Base-by-base conservation (phyloP, 768 basidiomycete genomes). In the Rhizopogon salebrosus region DNA sequence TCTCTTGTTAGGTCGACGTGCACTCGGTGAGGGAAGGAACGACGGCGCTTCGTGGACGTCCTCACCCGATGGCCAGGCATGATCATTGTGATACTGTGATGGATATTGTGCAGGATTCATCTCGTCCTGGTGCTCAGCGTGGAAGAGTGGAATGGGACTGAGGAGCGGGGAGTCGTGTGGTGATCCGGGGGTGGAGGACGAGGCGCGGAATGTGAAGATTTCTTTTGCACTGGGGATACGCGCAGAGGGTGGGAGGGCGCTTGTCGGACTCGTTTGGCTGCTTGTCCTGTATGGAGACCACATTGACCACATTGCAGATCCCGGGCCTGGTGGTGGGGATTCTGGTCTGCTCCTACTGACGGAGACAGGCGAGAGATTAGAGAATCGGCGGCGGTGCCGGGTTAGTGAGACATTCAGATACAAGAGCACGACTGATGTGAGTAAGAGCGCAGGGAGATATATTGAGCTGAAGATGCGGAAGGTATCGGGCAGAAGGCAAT, bases 401-500 rank as follows among this genome's bases (percentile, higher is more conserved):
- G 34, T 53, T 9, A 59, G 58, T 14, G 63, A 62, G 27, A 73
- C 61, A 61, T 83, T 82, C 39, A 78, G 55, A 29, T 76, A 51
- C 37, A 80, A 58, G 23, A 87, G 64, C 3, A 72, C 52, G 22
- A 83, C 24, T 16, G 84, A 52, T 4, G 84, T 82, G 35, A 88
- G 56, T 52, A 80, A 37, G n/a, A 81, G 63, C 37, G 80, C 75
- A 5, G 89, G 84, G n/a, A 81, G 54, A 67, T 94, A 93, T 39
- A 82, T 66, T 38, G 74, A 70, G 16, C 71, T 70, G 66, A 87
- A 85, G 31, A 90, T 77, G 20, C 71, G 71, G 45, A 71, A 69
- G 51, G 86, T 84, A 59, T 89, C 80, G 0, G 94, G 94, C n/a
- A 95, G 76, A 60, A 82, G 70, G 67, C 94, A 97, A 0, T 83